Evolutionary conservation across 768 basidiomycete genomes (phyloP).

Genomic region (Macrolepiota albuminosa): DNA sequence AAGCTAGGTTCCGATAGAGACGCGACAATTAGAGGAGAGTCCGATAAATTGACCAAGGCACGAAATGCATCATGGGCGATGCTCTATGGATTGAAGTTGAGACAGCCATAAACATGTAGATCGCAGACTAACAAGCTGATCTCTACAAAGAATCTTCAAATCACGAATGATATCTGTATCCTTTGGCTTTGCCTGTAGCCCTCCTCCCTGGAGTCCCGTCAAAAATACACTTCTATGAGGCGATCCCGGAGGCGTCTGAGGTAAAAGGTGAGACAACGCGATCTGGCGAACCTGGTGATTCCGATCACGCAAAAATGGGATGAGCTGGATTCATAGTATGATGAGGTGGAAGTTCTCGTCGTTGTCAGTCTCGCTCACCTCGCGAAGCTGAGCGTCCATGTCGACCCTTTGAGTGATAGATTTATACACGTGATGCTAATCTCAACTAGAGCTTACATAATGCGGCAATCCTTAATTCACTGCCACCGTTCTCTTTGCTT

Average conservation of each 20-base stretch:
- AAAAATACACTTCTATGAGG: conserved; percentile 76
- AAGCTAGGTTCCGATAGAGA: conserved; percentile 70
- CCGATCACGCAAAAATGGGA: conserved; percentile 79
- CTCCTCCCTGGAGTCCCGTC: conserved; percentile 49
- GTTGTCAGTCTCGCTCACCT: conserved; percentile 27
- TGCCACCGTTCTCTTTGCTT: conserved; percentile 6
- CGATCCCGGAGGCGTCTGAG: conserved; percentile 70
- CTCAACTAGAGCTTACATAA: conserved; percentile 17
- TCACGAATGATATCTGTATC: conserved; percentile 73
- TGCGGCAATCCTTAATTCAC: conserved; percentile 1
- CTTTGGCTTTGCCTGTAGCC: conserved; percentile 45
- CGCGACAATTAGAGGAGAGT: conserved; percentile 64
- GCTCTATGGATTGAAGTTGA: conserved; percentile 40
- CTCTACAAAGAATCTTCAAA: conserved; percentile 82
- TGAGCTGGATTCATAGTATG: conserved; percentile 44
- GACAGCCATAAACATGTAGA: background rate
- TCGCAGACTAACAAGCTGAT: conserved; percentile 61
- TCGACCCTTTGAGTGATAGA: background rate
- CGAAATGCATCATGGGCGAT: conserved; percentile 94
- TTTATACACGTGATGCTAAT: conserved; percentile 29
- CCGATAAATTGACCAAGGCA: conserved; percentile 90
- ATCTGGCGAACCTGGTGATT: conserved; percentile 87
- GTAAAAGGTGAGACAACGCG: conserved; percentile 78
- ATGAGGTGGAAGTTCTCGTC: background rate
- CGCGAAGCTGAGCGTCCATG: conserved; percentile 44